Conservation (phyloP, 352 stramenopile genomes). For the Phytophthora capsici region DNA sequence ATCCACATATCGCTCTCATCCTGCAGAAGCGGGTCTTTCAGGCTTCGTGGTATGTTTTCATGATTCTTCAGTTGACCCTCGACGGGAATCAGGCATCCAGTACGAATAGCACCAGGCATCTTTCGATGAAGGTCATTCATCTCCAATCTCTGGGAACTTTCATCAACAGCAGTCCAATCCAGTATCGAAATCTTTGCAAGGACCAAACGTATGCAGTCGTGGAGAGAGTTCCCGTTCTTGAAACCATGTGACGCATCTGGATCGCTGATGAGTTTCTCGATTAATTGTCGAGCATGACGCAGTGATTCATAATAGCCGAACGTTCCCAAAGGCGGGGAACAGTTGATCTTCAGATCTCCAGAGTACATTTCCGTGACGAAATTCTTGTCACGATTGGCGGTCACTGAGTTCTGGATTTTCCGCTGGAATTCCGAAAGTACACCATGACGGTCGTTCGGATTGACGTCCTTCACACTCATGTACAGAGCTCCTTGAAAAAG, state of each 20-base stretch:
- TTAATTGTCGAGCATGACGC: conserved; percentile 41
- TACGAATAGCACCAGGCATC: conserved; percentile 34
- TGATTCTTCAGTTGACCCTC: conserved; percentile 23
- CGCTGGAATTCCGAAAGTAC: conserved; percentile 57
- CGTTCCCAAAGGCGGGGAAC: conserved; percentile 71
- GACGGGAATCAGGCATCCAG: conserved; percentile 33
- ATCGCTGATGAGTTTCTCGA: conserved; percentile 37
- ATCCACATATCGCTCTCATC: conserved; percentile 1
- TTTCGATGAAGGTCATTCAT: conserved; percentile 40
- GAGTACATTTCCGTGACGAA: conserved; percentile 75
- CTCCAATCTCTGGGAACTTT: conserved; percentile 46
- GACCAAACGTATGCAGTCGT: conserved; percentile 74
- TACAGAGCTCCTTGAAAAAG: conserved; percentile 69
- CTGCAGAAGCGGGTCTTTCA: conserved; percentile 27
- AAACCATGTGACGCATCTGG: conserved; percentile 40
- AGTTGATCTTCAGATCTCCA: conserved; percentile 65
- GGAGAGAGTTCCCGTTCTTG: conserved; percentile 52
- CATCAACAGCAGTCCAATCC: conserved; percentile 77
- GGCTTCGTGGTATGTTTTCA: conserved; percentile 8
- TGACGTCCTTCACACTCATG: conserved; percentile 82
- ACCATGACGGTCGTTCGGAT: conserved; percentile 61
- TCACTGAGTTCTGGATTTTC: conserved; percentile 58
- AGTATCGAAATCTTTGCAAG: conserved; percentile 80
- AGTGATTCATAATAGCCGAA: conserved; percentile 71
- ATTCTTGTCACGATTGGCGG: conserved; percentile 59